Base-by-base conservation (phyloP, 2,329 filamentous ascomycete species). In the Fusarium sp. region DNA sequence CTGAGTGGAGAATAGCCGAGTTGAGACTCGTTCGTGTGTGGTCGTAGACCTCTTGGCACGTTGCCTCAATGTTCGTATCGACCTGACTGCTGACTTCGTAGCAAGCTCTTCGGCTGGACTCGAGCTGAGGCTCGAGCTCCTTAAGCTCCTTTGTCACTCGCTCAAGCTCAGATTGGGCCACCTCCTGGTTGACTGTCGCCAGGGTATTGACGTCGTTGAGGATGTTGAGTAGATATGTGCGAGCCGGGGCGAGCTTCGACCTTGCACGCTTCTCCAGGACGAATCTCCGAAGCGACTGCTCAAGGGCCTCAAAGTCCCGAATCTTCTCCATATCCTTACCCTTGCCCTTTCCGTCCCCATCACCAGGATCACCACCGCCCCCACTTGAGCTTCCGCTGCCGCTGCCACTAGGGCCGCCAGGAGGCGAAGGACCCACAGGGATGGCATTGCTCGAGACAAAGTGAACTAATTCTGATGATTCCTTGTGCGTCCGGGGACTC, bases 381-480 rank as follows among this genome's bases (percentile, higher is more conserved):
- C 87, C 89, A 41, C 86, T 85, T 16, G 82, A 80, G 67, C 84
- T 84, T 39, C 86, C 87, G 41, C 87, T 86, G 44, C 86, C 86
- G 62, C 84, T 82, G 34, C 87, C 87, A 9, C 85, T 85, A 36
- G 86, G 87, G 39, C 85, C 85, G n/a, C 87, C 85, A 4, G 86
- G 83, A 15, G 88, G 85, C 1, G 87, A 81, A 10, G 90, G 88
- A 1, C 86, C 87, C 58, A 93, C 91, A 0, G 95, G 95, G 63
- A 99, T 93, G 4, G 95, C 95, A 78, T 98, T 97, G 78, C 95
- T 98, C 2, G 96, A 98, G 3, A 99, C 96, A 73, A 99, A 99
- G 78, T 99, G 96, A 4, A 99, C 96, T 8, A 99, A 86, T 77
- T 99, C 96, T 2, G 91, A 88, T 0, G 94, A 91, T 77, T 99